Evolutionary conservation across 257 asterid species (phyloP), one percentile per base, ranked within the genome.

Genomic region (Solanum appendiculatum): DNA sequence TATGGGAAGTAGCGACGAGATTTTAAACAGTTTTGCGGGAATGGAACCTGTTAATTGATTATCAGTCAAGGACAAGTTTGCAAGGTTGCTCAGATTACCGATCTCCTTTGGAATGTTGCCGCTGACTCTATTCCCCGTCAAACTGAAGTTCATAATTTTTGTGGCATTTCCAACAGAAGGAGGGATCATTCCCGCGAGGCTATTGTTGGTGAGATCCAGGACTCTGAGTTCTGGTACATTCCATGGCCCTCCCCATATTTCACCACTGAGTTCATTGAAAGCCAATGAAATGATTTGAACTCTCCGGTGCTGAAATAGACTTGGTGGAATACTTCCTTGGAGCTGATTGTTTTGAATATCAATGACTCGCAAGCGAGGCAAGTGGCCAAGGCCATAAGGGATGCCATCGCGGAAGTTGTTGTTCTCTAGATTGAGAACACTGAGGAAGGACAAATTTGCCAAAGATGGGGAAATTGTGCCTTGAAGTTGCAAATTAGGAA

Each of bases 391-490:
- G 4, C 8, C 86, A 15, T 40, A 31, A 1, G 88, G 88, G 23
- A 86, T 31, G 88, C 48, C 20, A 8, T 88, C 88, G 4, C 25
- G 85, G 68, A 88, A 72, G 29, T 2, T 4, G 74, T 90, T 87
- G 64, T 86, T 80, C 46, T 31, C 85, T 0, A 87, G 87, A 85
- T 88, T 86, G 18, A 88, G 91, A 9, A 20, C 81, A 9, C 51
- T 37, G 18, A 91, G 93, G 51, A 85, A 89, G 12, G 92, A 90
- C 9, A 91, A 88, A 51, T 91, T 91, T n/a, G 87, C 91, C n/a
- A 91, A 23, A 5, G 87, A 68, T 0, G 90, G 84, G 63, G 92
- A 87, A 9, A 90, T 78, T 36, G 29, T 85, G 27, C 93, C 92
- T 48, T 64, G 36, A 37, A 91, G 89, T 64, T 87, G 63, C 89